Base-by-base conservation (phyloP, 306 rosid species). In the Sesbania bispinosa region DNA sequence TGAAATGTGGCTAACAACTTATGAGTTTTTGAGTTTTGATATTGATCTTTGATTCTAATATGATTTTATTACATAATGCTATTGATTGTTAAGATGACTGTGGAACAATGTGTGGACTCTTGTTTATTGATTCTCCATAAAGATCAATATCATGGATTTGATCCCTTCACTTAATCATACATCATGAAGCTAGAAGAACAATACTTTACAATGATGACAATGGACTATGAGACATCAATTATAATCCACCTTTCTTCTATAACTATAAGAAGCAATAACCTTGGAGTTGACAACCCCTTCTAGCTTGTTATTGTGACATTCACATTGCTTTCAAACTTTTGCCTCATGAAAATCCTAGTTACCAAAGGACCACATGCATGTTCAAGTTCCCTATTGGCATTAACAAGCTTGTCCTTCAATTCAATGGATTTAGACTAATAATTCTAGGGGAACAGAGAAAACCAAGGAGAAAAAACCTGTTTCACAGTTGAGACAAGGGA, bases 291-390 rank as follows among this genome's bases (percentile, higher is more conserved):
- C 26, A 67, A 69, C 11, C 16, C 6, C 42, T 36, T 47, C 51
- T 77, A 69, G 20, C 77, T 65, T 79, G 63, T 65, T 79, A 63
- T 57, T 64, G 68, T 2, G 26, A 65, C 83, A 72, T 47, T 57
- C 41, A 59, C 41, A 19, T 65, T 35, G 42, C 74, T 57, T 48
- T 42, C 26, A 43, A 72, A 32, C 27, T 53, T 10, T 11, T 19
- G 14, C 18, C 52, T 50, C 48, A 74, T 45, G 47, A 74, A 52
- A 21, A 14, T 16, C 52, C 35, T 27, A 39, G 20, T n/a, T 46
- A 45, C 71, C 62, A 73, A 24, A n/a, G 51, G 64, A 71, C 47
- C n/a, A n/a, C n/a, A n/a, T n/a, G n/a, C 65, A 57, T 38, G 69
- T 38, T 65, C 33, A 43, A 47, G 52, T 36, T 36, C 8, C 50